These are phyloP conservation scores for Solanum sparsipilum DNA, from an alignment of 257 asterid species.

Conservation along the genomic window DNA sequence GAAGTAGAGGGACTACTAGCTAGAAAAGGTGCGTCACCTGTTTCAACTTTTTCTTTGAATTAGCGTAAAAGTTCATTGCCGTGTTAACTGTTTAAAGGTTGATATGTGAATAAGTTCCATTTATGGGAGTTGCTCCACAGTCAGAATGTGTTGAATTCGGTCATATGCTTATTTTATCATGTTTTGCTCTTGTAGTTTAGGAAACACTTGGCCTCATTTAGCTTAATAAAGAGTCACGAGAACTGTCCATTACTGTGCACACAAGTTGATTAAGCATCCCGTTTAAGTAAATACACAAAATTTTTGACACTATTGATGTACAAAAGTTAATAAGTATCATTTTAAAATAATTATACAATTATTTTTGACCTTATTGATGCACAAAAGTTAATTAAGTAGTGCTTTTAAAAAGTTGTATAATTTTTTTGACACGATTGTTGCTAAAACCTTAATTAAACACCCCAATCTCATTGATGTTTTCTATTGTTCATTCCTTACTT, in stretches of 20 bases:
- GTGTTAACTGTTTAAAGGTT: not conserved
- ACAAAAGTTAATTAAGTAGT: too few species aligned
- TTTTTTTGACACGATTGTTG: too few species aligned
- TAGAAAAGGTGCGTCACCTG: conserved; percentile 42
- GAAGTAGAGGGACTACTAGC: conserved; percentile 55
- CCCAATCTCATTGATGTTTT: too few species aligned
- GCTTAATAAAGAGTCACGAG: not conserved
- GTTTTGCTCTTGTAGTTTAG: not conserved
- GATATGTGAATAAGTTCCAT: not conserved
- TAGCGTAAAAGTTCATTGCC: not conserved
- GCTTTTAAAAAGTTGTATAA: too few species aligned
- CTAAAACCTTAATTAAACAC: too few species aligned
- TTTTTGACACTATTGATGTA: not conserved
- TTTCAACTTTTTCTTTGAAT: not conserved
- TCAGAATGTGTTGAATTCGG: not conserved
- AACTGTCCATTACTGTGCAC: not conserved
- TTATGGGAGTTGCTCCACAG: not conserved
- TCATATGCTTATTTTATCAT: not conserved
- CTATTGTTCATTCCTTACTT: too few species aligned
- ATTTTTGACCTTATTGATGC: too few species aligned
- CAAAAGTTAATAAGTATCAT: too few species aligned
- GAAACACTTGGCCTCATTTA: not conserved
- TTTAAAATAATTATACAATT: too few species aligned
- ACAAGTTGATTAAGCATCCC: not conserved
- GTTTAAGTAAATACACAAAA: not conserved